Conservation (phyloP, 441 rosid species). For the Flueggea neowawraea region DNA sequence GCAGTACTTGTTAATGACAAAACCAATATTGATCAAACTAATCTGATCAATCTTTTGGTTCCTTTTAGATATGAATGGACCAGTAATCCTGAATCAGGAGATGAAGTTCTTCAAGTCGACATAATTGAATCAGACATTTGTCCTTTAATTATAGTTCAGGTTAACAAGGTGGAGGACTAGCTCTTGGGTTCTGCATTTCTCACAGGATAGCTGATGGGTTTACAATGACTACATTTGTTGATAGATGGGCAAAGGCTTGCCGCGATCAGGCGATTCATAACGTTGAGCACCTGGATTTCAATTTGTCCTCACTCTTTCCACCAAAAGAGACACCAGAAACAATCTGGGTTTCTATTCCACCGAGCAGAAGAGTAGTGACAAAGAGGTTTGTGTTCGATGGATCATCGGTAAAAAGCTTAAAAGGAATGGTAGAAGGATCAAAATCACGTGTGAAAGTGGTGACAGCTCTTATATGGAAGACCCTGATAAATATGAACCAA, state of each 20-base stretch:
- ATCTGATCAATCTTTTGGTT: conserved; percentile 1
- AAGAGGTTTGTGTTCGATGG: conserved; percentile 14
- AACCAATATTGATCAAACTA: background rate
- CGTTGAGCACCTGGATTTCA: conserved; percentile 8
- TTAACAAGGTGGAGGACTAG: conserved; percentile 27
- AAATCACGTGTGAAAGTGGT: conserved; percentile 19
- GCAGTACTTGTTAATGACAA: too few species aligned
- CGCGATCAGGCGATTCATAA: background rate
- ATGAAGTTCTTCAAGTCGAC: background rate
- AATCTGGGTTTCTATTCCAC: background rate
- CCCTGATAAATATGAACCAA: background rate
- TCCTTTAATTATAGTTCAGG: conserved; percentile 11
- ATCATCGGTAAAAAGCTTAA: conserved; percentile 10
- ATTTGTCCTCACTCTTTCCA: conserved; percentile 16
- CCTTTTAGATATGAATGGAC: background rate
- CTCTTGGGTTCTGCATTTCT: conserved; percentile 14
- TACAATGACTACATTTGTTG: conserved; percentile 15
- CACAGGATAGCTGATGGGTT: conserved; percentile 26
- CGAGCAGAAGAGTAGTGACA: background rate
- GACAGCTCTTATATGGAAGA: conserved; percentile 1
- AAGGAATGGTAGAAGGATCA: background rate
- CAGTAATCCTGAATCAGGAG: background rate
- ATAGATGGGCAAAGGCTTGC: conserved; percentile 21
- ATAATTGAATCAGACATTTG: conserved; percentile 3
- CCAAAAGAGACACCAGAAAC: background rate